A percentile compares a stretch with the other conserved stretches of the same genome.
These are phyloP conservation scores for Kazachstania sp. DNA, from an alignment of 1,139 yeast species.

Conservation along the genomic window DNA sequence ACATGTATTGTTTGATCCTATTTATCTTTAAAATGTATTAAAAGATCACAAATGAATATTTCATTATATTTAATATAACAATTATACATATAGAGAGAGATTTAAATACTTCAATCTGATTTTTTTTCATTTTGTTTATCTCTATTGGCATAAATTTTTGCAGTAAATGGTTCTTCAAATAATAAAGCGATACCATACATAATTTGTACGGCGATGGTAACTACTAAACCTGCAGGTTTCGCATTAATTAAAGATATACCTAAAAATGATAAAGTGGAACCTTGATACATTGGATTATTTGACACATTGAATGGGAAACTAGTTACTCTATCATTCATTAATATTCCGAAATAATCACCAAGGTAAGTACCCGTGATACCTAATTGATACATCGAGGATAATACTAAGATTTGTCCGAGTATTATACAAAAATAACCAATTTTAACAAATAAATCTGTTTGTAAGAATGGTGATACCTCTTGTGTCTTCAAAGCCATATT, in stretches of 20 bases:
- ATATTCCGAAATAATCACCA: slow-evolving; percentile 94
- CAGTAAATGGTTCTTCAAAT: slow-evolving; percentile 96
- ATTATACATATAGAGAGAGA: too few relatives aligned
- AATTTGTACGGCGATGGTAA: slow-evolving; percentile 61
- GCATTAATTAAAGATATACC: slow-evolving; percentile 87
- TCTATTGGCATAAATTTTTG: slow-evolving; percentile 67
- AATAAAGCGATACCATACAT: slow-evolving; percentile 78
- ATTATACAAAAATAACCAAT: slow-evolving; percentile 44
- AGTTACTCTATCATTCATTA: slow-evolving; percentile 86
- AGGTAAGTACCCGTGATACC: slow-evolving; percentile 95
- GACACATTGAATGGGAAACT: slow-evolving; percentile 87
- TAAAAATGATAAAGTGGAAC: slow-evolving; percentile 78
- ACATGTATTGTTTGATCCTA: too few relatives aligned
- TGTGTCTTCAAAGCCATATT: slow-evolving; percentile 58
- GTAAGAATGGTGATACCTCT: slow-evolving; percentile 38
- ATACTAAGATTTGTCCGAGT: slow-evolving; percentile 70
- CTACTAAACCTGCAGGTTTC: slow-evolving; percentile 78
- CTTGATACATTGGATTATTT: slow-evolving; percentile 95
- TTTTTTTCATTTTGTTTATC: slow-evolving; percentile 23
- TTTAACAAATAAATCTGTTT: slow-evolving; percentile 35
- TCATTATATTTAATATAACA: too few relatives aligned
- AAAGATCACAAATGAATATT: too few relatives aligned
- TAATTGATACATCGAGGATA: slow-evolving; percentile 83
- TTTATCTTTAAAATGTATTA: too few relatives aligned
- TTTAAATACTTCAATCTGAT: neutral